These are phyloP conservation scores for Geotrichum carabidarum DNA, from an alignment of 1,139 yeast species.

Conservation along the genomic window DNA sequence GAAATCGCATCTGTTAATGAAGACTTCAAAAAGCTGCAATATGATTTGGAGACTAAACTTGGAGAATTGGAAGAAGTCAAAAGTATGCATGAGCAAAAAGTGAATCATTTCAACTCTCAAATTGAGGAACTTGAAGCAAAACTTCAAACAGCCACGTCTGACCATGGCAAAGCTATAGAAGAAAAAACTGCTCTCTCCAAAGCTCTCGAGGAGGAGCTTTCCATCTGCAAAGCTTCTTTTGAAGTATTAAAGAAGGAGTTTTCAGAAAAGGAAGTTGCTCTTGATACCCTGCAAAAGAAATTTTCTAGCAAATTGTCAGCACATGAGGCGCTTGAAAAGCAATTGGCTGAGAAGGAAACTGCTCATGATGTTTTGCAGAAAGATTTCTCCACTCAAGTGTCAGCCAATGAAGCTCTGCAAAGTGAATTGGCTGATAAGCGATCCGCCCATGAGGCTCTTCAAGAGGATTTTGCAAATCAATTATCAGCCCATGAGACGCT, in stretches of 20 bases:
- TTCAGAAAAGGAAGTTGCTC: conserved; percentile 6
- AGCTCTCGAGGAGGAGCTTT: conserved; percentile 3
- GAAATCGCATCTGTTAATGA: not conserved
- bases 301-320: no score
- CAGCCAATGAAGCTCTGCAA: conserved; percentile 6
- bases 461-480: conserved; percentile 6
- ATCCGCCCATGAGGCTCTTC: not conserved
- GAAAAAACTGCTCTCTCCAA: conserved; percentile 15
- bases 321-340: no score
- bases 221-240: not conserved
- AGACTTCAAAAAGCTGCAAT: conserved; percentile 1
- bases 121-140: conserved; percentile 30
- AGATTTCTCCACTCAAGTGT: conserved; percentile 5
- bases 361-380: not conserved
- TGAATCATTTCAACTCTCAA: conserved; percentile 11
- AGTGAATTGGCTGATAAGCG: conserved; percentile 8
- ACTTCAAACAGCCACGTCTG: conserved; percentile 27
- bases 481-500: conserved; percentile 3
- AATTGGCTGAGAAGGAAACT: not conserved
- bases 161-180: conserved; percentile 14
- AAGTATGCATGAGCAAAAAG: conserved; percentile 9
- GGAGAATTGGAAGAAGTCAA: conserved; percentile 7
- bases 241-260: not conserved
- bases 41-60: conserved; percentile 4
- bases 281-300: not conserved